Percentiles rank a stretch among this genome's conserved stretches.
Conservation (phyloP, 495 filamentous ascomycete species). For the Pseudevernia furfuracea region DNA sequence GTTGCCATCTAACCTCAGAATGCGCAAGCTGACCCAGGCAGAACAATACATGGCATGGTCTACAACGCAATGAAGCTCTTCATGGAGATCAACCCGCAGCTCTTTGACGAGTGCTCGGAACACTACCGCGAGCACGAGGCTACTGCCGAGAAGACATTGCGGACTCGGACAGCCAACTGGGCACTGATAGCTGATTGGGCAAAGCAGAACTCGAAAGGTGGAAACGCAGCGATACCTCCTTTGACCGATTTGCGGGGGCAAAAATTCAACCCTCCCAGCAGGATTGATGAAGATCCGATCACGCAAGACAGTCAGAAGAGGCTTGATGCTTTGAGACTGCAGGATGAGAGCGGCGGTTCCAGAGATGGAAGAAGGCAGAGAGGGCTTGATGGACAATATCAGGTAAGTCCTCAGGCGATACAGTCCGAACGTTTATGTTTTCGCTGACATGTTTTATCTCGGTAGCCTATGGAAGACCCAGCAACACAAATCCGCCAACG, state of each 20-base stretch:
- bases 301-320: constrained; percentile 78
- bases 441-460: background rate
- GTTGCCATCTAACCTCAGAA: background rate
- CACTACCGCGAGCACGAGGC: constrained; percentile 97
- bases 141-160: constrained; percentile 69
- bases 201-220: constrained; percentile 53
- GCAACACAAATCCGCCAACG: constrained; percentile 25
- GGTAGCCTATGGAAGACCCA: constrained; percentile 20
- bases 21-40: constrained; percentile 32
- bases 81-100: constrained; percentile 98
- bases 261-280: constrained; percentile 45
- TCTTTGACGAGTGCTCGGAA: constrained; percentile 97
- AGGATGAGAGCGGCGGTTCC: constrained; percentile 53
- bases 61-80: constrained; percentile 99
- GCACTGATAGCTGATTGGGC: constrained; percentile 75
- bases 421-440: background rate
- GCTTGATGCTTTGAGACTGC: constrained; percentile 74
- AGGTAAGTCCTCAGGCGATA: constrained; percentile 34
- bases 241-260: constrained; percentile 31
- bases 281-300: constrained; percentile 63
- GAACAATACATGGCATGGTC: constrained; percentile 99
- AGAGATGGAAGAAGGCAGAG: constrained; percentile 43
- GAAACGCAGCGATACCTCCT: constrained; percentile 33
- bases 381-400: constrained; percentile 34
- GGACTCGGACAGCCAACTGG: constrained; percentile 74